A percentile compares a stretch with the other conserved stretches of the same genome.
These are phyloP conservation scores for Epichloe coenophiala DNA, from an alignment of 2,329 filamentous ascomycete species.

Conservation along the genomic window DNA sequence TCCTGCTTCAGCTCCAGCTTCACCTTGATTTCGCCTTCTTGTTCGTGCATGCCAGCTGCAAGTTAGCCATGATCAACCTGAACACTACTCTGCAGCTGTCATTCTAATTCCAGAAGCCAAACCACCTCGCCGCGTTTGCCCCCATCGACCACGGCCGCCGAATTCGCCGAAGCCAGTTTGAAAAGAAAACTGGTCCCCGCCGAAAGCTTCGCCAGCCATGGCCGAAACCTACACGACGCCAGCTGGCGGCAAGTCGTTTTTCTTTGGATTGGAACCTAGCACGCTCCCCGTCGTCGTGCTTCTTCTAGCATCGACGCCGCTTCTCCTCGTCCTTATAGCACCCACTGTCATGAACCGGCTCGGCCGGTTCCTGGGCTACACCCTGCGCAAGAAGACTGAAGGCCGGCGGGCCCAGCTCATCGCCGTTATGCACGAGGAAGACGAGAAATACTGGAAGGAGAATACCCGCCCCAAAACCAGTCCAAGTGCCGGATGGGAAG, in stretches of 20 bases:
- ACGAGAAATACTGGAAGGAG: constrained; percentile 23
- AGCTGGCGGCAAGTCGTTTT: constrained; percentile 13
- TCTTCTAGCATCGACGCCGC: constrained; percentile 8
- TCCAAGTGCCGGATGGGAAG: constrained; percentile 56
- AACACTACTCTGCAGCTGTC: neutral
- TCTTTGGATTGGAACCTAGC: constrained; percentile 17
- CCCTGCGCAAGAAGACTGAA: constrained; percentile 48
- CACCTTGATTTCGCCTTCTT: neutral
- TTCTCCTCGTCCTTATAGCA: constrained; percentile 13
- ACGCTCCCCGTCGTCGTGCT: constrained; percentile 14
- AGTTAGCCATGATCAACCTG: neutral
- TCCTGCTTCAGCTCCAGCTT: neutral
- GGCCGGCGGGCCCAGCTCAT: constrained; percentile 47
- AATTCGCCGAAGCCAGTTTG: neutral
- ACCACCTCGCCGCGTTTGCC: neutral
- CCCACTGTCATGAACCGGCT: constrained; percentile 17
- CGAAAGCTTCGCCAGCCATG: constrained; percentile 7
- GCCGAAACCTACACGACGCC: constrained; percentile 17
- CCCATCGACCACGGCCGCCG: neutral
- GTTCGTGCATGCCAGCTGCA: neutral
- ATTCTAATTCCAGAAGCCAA: neutral
- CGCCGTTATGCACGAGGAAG: constrained; percentile 33
- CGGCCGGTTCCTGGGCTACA: constrained; percentile 41
- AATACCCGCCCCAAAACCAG: constrained; percentile 20
- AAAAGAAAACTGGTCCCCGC: neutral